Base-by-base conservation (phyloP, 164 flowering plant genomes). In the Saururus chinensis region DNA sequence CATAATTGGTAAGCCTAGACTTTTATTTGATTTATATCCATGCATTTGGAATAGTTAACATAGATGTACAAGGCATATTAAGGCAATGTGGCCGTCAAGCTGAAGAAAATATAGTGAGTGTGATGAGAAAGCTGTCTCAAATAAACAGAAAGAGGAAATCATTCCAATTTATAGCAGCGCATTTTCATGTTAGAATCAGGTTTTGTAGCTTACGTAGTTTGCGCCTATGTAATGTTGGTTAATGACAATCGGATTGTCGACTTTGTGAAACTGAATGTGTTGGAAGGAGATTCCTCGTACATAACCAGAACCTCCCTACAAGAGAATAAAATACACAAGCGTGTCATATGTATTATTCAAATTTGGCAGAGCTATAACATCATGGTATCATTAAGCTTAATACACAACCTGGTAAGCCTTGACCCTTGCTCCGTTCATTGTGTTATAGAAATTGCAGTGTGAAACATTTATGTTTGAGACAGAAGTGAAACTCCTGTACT, bases 361-460 rank as follows among this genome's bases (percentile, higher is more conserved):
- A 40, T 6, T 6, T 40, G 11, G 11, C 11, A 40, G 6, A 40
- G 6, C 11, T 6, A 40, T 40, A 6, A 40, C 6, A 11, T 6
- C 6, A 6, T 6, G 42, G 6, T 40, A 6, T 6, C 42, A 40
- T 21, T 57, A 21, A 22, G 26, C 14, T 24, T 55, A 84, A 80
- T 63, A 82, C 80, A 69, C 20, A n/a, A 54, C 57, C 20, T 54
- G 57, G 11, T n/a, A 20, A 21, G 57, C 20, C 57, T 54, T 54
- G 26, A 84, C 80, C 41, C 89, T 69, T 23, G 74, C 83, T 51
- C 89, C 86, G 60, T 77, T 79, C 19, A 77, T 68, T 0, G 89
- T 77, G 1, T 73, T 57, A 7, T 52, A 37, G 58, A 84, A 75
- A 51, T 59, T 64, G 13, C 71, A 73, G 64, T 73, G 53, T n/a